phyloP scores from a whole-genome alignment of 768 basidiomycete species.

The Tulasnella sp. region DNA sequence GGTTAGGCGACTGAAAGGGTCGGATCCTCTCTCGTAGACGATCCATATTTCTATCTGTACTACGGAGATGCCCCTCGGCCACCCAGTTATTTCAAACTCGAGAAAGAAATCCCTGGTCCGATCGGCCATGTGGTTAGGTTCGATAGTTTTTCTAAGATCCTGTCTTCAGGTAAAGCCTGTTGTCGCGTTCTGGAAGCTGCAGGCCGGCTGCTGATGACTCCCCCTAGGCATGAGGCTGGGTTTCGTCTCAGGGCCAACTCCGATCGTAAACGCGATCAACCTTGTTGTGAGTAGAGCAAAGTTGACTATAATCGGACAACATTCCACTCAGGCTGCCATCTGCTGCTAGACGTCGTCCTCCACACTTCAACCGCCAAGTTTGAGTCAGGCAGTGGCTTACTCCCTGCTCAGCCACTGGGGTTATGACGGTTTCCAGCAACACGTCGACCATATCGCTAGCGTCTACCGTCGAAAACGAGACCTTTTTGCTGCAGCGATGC shows the following conservation, averaged over 20 bases:
- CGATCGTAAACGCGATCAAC: conserved; percentile 34
- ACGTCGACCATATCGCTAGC: conserved; percentile 66
- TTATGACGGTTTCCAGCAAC: conserved; percentile 69
- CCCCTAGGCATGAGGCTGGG: conserved; percentile 69
- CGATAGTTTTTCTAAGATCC: conserved; percentile 86
- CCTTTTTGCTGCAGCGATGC: conserved; percentile 74
- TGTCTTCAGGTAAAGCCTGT: conserved; percentile 53
- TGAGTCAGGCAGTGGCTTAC: conserved; percentile 64
- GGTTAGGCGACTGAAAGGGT: conserved; percentile 12
- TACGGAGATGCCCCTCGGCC: conserved; percentile 66
- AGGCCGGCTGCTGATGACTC: background rate
- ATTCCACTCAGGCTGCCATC: background rate
- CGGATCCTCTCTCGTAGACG: conserved; percentile 53
- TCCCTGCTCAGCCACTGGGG: conserved; percentile 73
- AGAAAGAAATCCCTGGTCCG: conserved; percentile 51
- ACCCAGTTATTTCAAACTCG: conserved; percentile 81
- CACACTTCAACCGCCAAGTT: conserved; percentile 68
- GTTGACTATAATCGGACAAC: background rate
- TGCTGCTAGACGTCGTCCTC: conserved; percentile 54
- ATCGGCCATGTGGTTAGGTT: conserved; percentile 80
- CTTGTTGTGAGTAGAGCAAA: background rate
- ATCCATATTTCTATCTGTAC: conserved; percentile 71
- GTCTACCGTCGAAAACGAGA: conserved; percentile 78
- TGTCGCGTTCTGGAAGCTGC: background rate
- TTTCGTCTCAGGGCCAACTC: conserved; percentile 74